Evolutionary conservation across 78 protist species (phyloP).

Genomic region (Isochrysis galbana): DNA sequence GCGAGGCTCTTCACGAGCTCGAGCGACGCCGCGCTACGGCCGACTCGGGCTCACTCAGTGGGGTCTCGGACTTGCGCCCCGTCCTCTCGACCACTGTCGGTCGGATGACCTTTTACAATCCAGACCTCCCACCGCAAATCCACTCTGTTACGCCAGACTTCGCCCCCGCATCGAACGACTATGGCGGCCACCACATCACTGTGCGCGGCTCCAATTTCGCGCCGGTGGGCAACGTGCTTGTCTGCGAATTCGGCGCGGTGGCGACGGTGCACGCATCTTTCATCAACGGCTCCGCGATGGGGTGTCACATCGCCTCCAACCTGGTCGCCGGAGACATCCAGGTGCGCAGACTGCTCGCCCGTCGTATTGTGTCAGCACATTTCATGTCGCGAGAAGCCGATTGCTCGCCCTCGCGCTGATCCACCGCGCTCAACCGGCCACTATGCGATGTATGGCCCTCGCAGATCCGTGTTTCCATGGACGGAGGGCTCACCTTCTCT

Average conservation of each 20-base stretch:
- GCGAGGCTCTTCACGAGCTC: not conserved
- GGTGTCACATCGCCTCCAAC: not conserved
- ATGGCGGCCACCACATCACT: not conserved
- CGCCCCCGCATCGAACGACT: not conserved
- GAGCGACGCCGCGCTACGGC: not conserved
- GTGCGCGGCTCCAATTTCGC: not conserved
- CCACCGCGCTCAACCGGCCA: too few species aligned
- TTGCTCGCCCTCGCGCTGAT: too few species aligned
- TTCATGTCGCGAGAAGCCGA: too few species aligned
- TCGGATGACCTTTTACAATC: not conserved
- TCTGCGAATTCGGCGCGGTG: not conserved
- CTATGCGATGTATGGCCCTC: too few species aligned
- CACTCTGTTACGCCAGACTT: not conserved
- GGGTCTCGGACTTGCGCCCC: too few species aligned
- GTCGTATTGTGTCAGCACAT: too few species aligned
- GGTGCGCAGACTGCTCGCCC: too few species aligned
- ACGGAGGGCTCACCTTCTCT: not conserved
- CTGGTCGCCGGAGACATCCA: not conserved
- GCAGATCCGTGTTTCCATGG: not conserved
- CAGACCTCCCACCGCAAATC: not conserved
- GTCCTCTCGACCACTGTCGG: not conserved
- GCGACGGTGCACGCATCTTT: not conserved
- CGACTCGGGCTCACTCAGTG: not conserved
- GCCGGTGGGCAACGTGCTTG: not conserved
- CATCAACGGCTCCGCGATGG: not conserved